phyloP scores from a whole-genome alignment of 192 early-diverging fungal genomes.

The Podila clonocystis region DNA sequence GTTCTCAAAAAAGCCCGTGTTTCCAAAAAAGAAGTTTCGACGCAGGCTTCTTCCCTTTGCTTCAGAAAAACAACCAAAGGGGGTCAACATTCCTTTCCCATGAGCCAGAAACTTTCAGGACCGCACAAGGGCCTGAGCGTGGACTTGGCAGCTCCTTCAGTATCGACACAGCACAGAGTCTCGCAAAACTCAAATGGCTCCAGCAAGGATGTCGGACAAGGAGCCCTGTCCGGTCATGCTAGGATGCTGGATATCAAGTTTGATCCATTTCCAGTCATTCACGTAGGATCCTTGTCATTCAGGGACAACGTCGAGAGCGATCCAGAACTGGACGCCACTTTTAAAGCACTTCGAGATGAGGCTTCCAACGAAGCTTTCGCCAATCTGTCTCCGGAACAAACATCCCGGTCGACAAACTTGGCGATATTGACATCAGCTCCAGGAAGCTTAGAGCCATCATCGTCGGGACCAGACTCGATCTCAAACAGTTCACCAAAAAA shows the following conservation, averaged over 20 bases:
- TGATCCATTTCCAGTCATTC: neutral
- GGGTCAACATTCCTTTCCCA: neutral
- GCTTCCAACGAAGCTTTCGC: neutral
- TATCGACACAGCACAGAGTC: neutral
- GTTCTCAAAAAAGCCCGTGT: no score
- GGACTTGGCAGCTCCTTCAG: neutral
- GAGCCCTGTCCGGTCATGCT: neutral
- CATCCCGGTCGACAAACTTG: no score
- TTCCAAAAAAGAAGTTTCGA: no score
- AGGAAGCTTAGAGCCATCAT: neutral
- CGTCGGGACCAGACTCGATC: neutral
- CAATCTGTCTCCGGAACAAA: neutral
- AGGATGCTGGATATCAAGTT: neutral
- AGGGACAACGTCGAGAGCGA: neutral
- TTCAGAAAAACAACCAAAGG: no score
- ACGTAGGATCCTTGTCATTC: neutral
- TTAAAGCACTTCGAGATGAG: neutral
- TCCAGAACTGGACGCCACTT: neutral
- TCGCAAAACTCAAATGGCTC: neutral
- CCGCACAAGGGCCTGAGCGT: neutral
- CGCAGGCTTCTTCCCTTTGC: no score
- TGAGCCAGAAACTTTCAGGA: conserved; percentile 1
- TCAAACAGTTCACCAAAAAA: conserved; percentile 13
- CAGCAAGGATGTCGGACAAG: neutral
- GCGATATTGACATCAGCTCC: neutral